Percentiles rank a stretch among this genome's conserved stretches.
These are phyloP conservation scores for Didymella glomerata DNA, from an alignment of 2,329 filamentous ascomycete genomes.

Conservation along the genomic window DNA sequence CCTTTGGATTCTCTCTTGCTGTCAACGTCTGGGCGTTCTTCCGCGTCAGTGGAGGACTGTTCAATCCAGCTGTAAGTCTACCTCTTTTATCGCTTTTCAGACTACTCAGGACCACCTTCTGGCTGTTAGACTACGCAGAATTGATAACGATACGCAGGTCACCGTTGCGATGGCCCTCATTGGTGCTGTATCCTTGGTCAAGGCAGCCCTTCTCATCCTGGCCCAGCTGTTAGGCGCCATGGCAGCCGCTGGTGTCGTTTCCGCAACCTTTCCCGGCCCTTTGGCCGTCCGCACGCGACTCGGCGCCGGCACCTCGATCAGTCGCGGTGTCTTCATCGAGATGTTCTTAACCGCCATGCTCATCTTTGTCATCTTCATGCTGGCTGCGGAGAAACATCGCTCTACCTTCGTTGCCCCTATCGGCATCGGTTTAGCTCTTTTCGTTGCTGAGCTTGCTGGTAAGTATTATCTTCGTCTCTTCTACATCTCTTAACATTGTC, in stretches of 20 bases:
- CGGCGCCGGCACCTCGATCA: constrained; percentile 53
- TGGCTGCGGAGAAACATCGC: constrained; percentile 54
- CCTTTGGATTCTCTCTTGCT: constrained; percentile 50
- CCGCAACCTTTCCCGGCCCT: constrained; percentile 55
- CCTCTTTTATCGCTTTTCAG: not conserved
- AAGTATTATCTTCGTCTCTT: constrained; percentile 6
- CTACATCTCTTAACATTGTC: constrained; percentile 19
- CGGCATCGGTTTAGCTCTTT: constrained; percentile 57
- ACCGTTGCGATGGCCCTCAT: constrained; percentile 59
- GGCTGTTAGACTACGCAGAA: not conserved
- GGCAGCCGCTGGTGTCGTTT: constrained; percentile 56
- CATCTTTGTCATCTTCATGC: constrained; percentile 60
- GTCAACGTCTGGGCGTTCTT: constrained; percentile 55
- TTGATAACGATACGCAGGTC: constrained; percentile 46
- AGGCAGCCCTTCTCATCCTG: constrained; percentile 55
- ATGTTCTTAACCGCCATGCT: constrained; percentile 61
- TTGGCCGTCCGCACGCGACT: constrained; percentile 58
- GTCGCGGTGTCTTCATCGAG: constrained; percentile 59
- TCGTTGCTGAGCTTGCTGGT: constrained; percentile 58
- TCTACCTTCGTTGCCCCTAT: constrained; percentile 53
- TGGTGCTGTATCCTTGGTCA: constrained; percentile 57
- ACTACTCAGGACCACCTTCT: not conserved
- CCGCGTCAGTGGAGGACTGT: constrained; percentile 50
- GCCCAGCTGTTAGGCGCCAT: constrained; percentile 58
- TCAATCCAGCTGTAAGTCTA: constrained; percentile 51